phyloP scores from a whole-genome alignment of 352 stramenopile species.

The Phytophthora boehmeriae region DNA sequence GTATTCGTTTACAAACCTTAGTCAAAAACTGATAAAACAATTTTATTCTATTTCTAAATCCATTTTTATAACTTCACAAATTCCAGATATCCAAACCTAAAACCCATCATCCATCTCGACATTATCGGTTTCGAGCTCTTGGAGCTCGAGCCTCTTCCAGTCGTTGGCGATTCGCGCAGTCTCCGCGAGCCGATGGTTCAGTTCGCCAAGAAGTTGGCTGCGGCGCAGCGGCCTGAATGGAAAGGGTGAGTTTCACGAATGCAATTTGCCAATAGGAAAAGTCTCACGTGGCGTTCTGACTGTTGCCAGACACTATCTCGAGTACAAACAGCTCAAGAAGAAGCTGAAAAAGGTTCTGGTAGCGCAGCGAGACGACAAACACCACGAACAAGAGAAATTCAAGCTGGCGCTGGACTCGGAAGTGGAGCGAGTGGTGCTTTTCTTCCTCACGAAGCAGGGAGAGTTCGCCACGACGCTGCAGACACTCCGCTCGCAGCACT shows the following conservation, averaged over 20 bases:
- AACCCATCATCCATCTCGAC: not conserved
- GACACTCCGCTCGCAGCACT: constrained; percentile 54
- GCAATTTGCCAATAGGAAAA: no score
- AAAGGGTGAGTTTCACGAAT: constrained; percentile 70
- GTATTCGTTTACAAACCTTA: no score
- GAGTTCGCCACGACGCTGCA: constrained; percentile 80
- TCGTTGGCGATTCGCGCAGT: not conserved
- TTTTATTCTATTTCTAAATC: no score
- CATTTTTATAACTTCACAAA: no score
- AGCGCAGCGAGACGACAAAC: constrained; percentile 47
- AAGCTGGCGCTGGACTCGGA: constrained; percentile 82
- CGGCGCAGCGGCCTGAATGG: constrained; percentile 76
- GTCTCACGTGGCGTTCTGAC: not conserved
- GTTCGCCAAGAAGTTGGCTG: constrained; percentile 83
- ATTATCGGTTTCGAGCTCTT: constrained; percentile 12
- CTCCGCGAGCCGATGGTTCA: constrained; percentile 58
- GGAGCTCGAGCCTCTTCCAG: not conserved
- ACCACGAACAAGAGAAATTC: constrained; percentile 66
- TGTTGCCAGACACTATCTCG: constrained; percentile 77
- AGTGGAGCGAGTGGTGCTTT: constrained; percentile 85
- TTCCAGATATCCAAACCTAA: not conserved
- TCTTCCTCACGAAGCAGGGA: constrained; percentile 86
- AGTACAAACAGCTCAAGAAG: constrained; percentile 93
- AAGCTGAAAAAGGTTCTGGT: constrained; percentile 73
- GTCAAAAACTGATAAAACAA: no score